Conservation (phyloP, 495 filamentous ascomycete genomes). For the Penicillium silybi region DNA sequence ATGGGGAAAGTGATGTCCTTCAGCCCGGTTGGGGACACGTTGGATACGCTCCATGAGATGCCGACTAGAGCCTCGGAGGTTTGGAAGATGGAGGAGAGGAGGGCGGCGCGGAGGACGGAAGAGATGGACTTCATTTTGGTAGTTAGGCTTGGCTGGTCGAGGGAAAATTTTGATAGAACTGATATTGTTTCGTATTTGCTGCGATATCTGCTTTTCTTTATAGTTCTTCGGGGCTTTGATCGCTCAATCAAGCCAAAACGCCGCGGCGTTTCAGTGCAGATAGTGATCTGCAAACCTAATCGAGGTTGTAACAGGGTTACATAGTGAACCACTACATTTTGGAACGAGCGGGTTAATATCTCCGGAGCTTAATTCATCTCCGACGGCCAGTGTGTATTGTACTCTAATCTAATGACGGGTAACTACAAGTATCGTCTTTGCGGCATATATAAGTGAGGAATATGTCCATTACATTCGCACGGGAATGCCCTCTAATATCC, state of each 20-base stretch:
- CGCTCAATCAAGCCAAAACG: conserved; percentile 13
- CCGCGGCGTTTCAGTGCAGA: conserved; percentile 3
- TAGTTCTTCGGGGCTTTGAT: neutral
- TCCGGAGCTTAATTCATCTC: neutral
- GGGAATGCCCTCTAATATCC: neutral
- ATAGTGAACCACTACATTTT: neutral
- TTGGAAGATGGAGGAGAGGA: conserved; percentile 11
- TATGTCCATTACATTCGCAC: neutral
- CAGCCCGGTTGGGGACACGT: conserved; percentile 11
- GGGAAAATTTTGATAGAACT: neutral
- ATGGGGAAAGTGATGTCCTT: conserved; percentile 28
- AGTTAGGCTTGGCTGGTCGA: neutral
- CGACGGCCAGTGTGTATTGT: too few species aligned
- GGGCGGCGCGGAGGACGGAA: conserved; percentile 2
- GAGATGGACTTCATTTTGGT: conserved; percentile 11
- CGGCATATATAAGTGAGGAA: neutral
- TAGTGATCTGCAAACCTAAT: conserved; percentile 14
- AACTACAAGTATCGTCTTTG: too few species aligned
- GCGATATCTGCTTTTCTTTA: neutral
- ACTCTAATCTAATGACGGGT: too few species aligned
- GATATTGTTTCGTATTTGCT: neutral
- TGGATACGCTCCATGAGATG: conserved; percentile 13
- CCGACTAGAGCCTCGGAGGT: conserved; percentile 19
- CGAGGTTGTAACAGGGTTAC: conserved; percentile 2
- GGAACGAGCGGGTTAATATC: neutral